Conservation (phyloP, 2,329 filamentous ascomycete species). For the Penicillium sp. region DNA sequence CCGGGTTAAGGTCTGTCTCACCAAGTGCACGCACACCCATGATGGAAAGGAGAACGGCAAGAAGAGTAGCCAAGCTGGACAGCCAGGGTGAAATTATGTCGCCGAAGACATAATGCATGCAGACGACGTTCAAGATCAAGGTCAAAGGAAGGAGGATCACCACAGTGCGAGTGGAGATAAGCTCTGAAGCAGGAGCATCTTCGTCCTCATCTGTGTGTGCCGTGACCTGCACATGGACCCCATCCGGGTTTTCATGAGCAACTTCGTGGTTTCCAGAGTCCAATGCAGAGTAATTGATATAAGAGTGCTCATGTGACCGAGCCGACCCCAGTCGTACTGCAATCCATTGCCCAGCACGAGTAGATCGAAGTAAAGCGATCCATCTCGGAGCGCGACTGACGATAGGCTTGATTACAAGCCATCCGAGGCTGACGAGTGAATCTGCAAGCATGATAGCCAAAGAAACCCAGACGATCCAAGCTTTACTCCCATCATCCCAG, state of each 20-base stretch:
- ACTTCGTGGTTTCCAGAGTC: conserved; percentile 13
- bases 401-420: conserved; percentile 69
- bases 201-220: conserved; percentile 52
- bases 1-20: conserved; percentile 93
- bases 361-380: conserved; percentile 32
- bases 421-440: conserved; percentile 82
- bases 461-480: conserved; percentile 98
- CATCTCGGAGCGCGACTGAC: conserved; percentile 50
- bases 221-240: neutral
- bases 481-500: conserved; percentile 92
- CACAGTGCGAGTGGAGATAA: conserved; percentile 72
- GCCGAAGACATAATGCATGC: conserved; percentile 82
- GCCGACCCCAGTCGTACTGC: conserved; percentile 19
- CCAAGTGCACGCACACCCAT: conserved; percentile 67
- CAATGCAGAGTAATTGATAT: conserved; percentile 36
- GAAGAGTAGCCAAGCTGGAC: conserved; percentile 75
- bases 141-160: conserved; percentile 74
- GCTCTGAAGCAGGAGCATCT: conserved; percentile 82
- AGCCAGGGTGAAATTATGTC: conserved; percentile 76
- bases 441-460: conserved; percentile 96
- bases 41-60: conserved; percentile 70
- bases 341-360: conserved; percentile 31
- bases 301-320: conserved; percentile 22
- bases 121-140: conserved; percentile 74
- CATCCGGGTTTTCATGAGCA: conserved; percentile 5